These are phyloP conservation scores for Pseudozyma hubeiensis DNA, from an alignment of 1,284 basidiomycete genomes.

Conservation along the genomic window DNA sequence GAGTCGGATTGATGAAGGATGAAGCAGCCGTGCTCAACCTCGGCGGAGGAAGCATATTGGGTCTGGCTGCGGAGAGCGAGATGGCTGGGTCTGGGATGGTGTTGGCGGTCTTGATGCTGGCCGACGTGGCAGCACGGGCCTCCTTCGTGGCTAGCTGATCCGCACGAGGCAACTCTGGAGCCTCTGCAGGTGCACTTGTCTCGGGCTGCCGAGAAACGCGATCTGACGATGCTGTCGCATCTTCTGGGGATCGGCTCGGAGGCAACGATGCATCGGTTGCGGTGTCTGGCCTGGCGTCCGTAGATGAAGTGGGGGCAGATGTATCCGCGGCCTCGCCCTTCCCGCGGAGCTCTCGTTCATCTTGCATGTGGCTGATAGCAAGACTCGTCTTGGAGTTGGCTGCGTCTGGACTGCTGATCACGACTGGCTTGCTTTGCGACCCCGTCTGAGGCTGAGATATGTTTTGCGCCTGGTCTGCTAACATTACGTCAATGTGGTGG, in stretches of 20 bases:
- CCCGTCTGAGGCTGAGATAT: too few species aligned
- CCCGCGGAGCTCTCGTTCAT: too few species aligned
- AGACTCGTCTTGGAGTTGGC: too few species aligned
- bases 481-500: too few species aligned
- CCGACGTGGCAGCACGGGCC: constrained; percentile 21
- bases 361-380: too few species aligned
- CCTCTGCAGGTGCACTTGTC: not conserved
- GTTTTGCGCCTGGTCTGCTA: too few species aligned
- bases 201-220: not conserved
- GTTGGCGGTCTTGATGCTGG: constrained; percentile 35
- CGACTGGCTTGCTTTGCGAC: too few species aligned
- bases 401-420: too few species aligned
- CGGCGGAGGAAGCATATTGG: constrained; percentile 44
- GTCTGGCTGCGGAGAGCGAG: constrained; percentile 35
- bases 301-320: too few species aligned
- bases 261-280: not conserved
- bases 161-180: constrained; percentile 2
- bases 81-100: constrained; percentile 48
- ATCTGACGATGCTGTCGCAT: not conserved
- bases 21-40: constrained; percentile 44
- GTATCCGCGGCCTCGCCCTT: too few species aligned
- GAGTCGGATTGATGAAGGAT: constrained; percentile 43
- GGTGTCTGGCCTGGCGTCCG: not conserved
- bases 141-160: constrained; percentile 17
- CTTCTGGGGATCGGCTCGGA: constrained; percentile 1